Evolutionary conservation across 345 rosid species (phyloP).

Genomic region (Erucastrum elatum): DNA sequence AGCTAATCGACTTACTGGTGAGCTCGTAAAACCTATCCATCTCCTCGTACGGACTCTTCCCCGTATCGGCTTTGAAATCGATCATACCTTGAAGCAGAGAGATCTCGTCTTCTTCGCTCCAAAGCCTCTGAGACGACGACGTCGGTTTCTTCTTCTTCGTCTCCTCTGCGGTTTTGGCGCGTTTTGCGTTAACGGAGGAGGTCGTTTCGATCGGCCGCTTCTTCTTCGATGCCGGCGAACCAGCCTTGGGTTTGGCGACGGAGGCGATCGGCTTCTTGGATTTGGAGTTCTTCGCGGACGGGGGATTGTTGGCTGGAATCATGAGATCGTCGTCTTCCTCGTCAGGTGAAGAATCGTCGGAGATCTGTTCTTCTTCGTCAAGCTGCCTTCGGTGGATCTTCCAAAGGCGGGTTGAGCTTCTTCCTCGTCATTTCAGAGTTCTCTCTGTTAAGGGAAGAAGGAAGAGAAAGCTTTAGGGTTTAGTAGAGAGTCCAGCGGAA

Average conservation of each 20-base stretch:
- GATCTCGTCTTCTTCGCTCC: constrained; percentile 49
- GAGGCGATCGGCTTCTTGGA: not conserved
- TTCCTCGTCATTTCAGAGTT: not conserved
- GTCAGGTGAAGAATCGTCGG: constrained; percentile 19
- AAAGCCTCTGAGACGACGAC: constrained; percentile 31
- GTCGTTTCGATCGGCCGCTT: constrained; percentile 8
- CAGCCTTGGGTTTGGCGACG: no score
- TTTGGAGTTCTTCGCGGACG: not conserved
- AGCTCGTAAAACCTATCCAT: constrained; percentile 33
- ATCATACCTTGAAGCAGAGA: constrained; percentile 38
- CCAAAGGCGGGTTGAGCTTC: not conserved
- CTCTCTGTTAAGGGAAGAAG: not conserved
- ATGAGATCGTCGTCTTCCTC: constrained; percentile 1
- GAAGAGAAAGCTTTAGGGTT: not conserved
- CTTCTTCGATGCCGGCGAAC: no score
- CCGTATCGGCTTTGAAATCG: constrained; percentile 30
- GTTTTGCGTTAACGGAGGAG: not conserved
- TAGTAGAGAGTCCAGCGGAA: not conserved
- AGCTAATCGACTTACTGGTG: constrained; percentile 30
- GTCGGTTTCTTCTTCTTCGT: constrained; percentile 11
- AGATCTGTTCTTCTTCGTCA: constrained; percentile 6
- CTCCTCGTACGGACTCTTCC: constrained; percentile 29
- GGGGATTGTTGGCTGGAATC: not conserved
- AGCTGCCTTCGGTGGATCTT: constrained; percentile 11
- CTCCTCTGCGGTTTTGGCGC: not conserved